A percentile compares a stretch with the other conserved stretches of the same genome.
These are phyloP conservation scores for Furcasterigmium sp. DNA, from an alignment of 2,329 filamentous ascomycete species.

Conservation along the genomic window DNA sequence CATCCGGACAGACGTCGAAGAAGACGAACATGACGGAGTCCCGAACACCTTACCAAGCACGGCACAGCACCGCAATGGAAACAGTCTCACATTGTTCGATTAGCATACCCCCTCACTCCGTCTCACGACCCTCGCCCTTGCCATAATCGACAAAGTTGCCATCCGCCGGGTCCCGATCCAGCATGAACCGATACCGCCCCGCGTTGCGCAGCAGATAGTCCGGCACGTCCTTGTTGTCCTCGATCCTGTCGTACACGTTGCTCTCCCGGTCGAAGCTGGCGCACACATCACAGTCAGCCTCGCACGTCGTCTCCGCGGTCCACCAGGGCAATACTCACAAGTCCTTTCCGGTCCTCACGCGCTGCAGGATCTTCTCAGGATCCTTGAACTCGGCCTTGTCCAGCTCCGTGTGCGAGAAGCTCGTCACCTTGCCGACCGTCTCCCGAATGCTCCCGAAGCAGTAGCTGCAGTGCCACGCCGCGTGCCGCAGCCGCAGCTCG, in stretches of 20 bases:
- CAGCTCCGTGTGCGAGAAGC: conserved; percentile 32
- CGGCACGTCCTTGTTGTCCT: conserved; percentile 36
- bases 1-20: too few species aligned
- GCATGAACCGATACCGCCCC: conserved; percentile 26
- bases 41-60: too few species aligned
- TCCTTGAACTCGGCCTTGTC: conserved; percentile 34
- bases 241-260: conserved; percentile 19
- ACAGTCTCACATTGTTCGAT: too few species aligned
- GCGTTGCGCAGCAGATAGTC: conserved; percentile 26
- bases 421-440: conserved; percentile 47
- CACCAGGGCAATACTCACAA: conserved; percentile 30
- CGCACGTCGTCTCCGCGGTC: not conserved
- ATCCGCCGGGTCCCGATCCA: conserved; percentile 30
- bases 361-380: conserved; percentile 29
- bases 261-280: conserved; percentile 15
- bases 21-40: too few species aligned
- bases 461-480: conserved; percentile 58
- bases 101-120: too few species aligned
- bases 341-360: conserved; percentile 35
- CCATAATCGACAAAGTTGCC: conserved; percentile 30
- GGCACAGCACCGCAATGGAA: too few species aligned
- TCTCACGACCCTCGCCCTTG: too few species aligned
- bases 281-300: too few species aligned
- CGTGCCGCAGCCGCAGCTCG: conserved; percentile 33
- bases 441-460: conserved; percentile 54